Base-by-base conservation (phyloP, 208 protist species). In the Acanthamoeba healyi region DNA sequence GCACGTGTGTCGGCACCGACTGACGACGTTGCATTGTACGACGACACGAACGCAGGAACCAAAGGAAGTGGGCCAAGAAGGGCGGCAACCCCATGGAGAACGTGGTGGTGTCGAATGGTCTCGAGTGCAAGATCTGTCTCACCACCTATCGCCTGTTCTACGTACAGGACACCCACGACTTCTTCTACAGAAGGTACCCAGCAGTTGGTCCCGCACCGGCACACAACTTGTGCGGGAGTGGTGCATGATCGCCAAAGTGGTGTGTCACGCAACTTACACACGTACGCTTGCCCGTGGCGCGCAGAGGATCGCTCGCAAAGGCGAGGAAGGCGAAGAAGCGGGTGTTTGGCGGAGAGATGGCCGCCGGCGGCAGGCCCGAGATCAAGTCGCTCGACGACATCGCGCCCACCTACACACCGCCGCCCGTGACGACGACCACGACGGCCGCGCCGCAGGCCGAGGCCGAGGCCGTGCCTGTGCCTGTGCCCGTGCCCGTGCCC, bases 91-190 rank as follows among this genome's bases (percentile, higher is more conserved):
- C 63, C 2, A 87, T 94, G 51, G 94, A 89, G 3, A 90, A 95
- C 70, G n/a, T 77, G 56, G 36, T 94, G 36, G 58, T 93, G 32
- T 32, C 26, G 63, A 94, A 93, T 58, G 90, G 84, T 34, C 58
- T 97, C 4, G 96, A 97, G 58, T 95, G 95, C 72, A 96, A 96
- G 79, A 94, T 97, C 54, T 95, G 95, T 24, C 89, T 95, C 14
- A 81, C 72, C 61, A 95, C 93, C 14, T 96, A 94, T 44, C 94
- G 95, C 67, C 24, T 97, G 3, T 95, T 95, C 74, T 97, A 94
- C 79, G 96, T 96, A 0, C 72, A 96, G n/a, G 95, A 96, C 26
- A 96, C 95, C 5, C 56, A 89, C 19, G 96, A 97, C 74, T 95
- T 95, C 34, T 92, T 97, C 36, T 96, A 92, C 61, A 77, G 95